These are phyloP conservation scores for Paraurostyla sp. DNA, from an alignment of 73 alveolate species.

Conservation along the genomic window DNA sequence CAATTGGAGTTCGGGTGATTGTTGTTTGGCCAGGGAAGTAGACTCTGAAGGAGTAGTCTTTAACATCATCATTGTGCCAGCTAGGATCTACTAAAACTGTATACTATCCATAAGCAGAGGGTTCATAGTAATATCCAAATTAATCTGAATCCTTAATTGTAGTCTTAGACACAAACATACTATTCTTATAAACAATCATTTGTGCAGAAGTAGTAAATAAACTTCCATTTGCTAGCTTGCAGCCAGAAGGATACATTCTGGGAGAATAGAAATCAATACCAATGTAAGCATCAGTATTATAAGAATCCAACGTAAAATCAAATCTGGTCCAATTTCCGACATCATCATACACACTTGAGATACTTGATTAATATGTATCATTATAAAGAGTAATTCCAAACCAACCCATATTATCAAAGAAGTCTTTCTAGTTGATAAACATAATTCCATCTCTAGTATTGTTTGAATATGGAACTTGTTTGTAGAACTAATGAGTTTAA, in stretches of 20 bases:
- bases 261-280: neutral
- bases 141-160: neutral
- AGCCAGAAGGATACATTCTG: neutral
- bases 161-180: neutral
- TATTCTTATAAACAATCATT: neutral
- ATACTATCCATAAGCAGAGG: neutral
- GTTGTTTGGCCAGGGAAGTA: neutral
- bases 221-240: neutral
- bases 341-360: neutral
- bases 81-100: neutral
- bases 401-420: neutral
- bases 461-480: neutral
- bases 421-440: neutral
- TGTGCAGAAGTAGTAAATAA: neutral
- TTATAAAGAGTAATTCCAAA: neutral
- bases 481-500: neutral
- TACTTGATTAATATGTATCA: neutral
- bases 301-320: neutral
- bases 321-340: neutral
- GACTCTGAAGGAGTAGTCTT: constrained; percentile 10
- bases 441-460: neutral
- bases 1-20: neutral
- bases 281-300: neutral
- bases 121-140: neutral
- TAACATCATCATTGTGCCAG: constrained; percentile 26